phyloP scores from a whole-genome alignment of 2,329 filamentous ascomycete species.

The Diplodia seriata region DNA sequence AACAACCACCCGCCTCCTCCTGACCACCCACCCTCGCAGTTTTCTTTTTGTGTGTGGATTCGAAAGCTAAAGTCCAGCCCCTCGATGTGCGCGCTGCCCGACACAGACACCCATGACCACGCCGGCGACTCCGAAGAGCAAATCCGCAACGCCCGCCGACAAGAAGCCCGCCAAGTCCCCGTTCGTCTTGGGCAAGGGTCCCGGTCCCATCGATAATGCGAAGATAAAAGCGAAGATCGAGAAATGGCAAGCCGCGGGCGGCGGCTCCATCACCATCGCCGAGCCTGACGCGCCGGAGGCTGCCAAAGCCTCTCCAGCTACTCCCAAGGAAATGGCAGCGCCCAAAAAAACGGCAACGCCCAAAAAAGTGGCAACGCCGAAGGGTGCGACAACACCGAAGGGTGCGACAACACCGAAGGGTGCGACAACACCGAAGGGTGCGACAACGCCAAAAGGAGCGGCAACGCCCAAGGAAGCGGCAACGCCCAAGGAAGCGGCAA shows the following conservation, averaged over 20 bases:
- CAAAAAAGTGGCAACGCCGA: background rate
- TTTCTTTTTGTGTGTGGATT: background rate
- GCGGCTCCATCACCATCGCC: conserved; percentile 56
- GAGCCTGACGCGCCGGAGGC: conserved; percentile 13
- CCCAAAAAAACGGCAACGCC: background rate
- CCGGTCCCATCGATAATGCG: conserved; percentile 51
- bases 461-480: conserved; percentile 23
- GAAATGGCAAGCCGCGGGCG: conserved; percentile 83
- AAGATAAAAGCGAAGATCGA: conserved; percentile 77
- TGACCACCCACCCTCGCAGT: background rate
- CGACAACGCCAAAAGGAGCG: background rate
- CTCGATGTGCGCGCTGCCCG: background rate
- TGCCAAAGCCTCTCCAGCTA: background rate
- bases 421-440: background rate
- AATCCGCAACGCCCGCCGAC: conserved; percentile 32
- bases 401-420: background rate
- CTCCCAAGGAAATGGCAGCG: conserved; percentile 4
- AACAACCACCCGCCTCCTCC: conserved; percentile 9
- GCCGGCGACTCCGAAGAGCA: conserved; percentile 41
- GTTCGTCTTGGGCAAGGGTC: conserved; percentile 49
- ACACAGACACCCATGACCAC: conserved; percentile 30
- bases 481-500: conserved; percentile 1
- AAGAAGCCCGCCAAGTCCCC: conserved; percentile 40
- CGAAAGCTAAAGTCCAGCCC: conserved; percentile 2
- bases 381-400: background rate